phyloP scores from a whole-genome alignment of 2,329 filamentous ascomycete species.

The Curvularia sp. region DNA sequence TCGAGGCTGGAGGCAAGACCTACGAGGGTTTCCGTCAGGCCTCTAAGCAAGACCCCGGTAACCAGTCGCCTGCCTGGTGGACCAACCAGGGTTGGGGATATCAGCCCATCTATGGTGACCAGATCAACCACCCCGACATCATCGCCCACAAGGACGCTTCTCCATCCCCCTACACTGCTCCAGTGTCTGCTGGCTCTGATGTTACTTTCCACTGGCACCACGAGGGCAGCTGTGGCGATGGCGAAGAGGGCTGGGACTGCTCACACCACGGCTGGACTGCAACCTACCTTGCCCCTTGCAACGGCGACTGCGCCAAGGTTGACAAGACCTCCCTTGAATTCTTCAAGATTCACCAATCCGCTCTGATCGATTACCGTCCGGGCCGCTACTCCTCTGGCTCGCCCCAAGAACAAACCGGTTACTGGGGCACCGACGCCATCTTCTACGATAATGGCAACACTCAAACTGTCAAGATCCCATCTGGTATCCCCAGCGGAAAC shows the following conservation, averaged over 20 bases:
- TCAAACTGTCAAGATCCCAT: slow-evolving; percentile 44
- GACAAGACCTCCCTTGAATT: slow-evolving; percentile 41
- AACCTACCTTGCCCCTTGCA: slow-evolving; percentile 42
- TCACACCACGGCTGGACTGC: slow-evolving; percentile 45
- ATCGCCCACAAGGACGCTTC: slow-evolving; percentile 43
- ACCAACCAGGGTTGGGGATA: slow-evolving; percentile 45
- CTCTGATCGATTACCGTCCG: slow-evolving; percentile 37
- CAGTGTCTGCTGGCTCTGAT: slow-evolving; percentile 37
- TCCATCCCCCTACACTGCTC: slow-evolving; percentile 40
- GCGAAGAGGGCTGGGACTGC: slow-evolving; percentile 45
- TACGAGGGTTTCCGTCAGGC: slow-evolving; percentile 39
- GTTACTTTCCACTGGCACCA: slow-evolving; percentile 46
- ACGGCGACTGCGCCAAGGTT: slow-evolving; percentile 44
- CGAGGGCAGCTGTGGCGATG: slow-evolving; percentile 31
- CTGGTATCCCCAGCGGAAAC: slow-evolving; percentile 42
- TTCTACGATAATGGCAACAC: slow-evolving; percentile 45
- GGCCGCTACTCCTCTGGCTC: slow-evolving; percentile 36
- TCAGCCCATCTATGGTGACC: slow-evolving; percentile 38
- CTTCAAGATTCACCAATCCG: slow-evolving; percentile 46
- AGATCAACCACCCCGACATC: slow-evolving; percentile 39
- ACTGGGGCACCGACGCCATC: slow-evolving; percentile 45
- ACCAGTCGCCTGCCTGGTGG: slow-evolving; percentile 44
- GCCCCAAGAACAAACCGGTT: slow-evolving; percentile 33
- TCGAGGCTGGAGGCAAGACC: slow-evolving; percentile 37
- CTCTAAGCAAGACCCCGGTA: slow-evolving; percentile 34